Evolutionary conservation across 2,329 filamentous ascomycete genomes (phyloP).

Genomic region (Lachnellula occidentalis): DNA sequence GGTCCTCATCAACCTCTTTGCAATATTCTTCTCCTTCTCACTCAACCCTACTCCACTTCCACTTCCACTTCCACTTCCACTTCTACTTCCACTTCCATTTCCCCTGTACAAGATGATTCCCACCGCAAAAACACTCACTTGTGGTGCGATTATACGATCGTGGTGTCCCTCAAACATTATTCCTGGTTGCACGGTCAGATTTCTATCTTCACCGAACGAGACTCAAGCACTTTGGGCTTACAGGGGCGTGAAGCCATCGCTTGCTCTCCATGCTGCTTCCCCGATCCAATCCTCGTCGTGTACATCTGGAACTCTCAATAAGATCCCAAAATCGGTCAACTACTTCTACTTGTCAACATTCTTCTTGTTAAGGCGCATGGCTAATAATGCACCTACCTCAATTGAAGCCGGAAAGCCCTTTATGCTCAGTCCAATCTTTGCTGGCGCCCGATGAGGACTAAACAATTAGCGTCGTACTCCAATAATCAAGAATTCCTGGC

Average conservation of each 20-base stretch:
- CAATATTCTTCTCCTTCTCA: not conserved
- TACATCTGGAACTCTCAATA: not conserved
- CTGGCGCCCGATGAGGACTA: conserved; percentile 35
- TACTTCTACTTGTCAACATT: not conserved
- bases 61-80: not conserved
- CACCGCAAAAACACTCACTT: not conserved
- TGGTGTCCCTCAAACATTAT: conserved; percentile 44
- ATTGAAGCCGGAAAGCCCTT: not conserved
- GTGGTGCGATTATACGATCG: not conserved
- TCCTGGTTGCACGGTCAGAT: conserved; percentile 30
- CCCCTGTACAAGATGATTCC: not conserved
- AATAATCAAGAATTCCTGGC: not conserved
- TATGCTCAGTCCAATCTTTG: not conserved
- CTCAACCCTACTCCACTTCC: not conserved
- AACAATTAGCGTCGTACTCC: conserved; percentile 51
- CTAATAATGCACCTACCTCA: not conserved
- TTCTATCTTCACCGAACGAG: not conserved
- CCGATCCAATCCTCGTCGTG: not conserved
- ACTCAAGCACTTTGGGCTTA: not conserved
- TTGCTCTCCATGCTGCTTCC: not conserved
- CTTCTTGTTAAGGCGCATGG: no score
- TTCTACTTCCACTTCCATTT: not conserved
- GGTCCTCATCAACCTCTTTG: not conserved
- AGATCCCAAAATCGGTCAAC: not conserved
- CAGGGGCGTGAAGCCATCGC: not conserved